phyloP scores from a whole-genome alignment of 1,284 basidiomycete species.

The Marasmius tenuissimus region DNA sequence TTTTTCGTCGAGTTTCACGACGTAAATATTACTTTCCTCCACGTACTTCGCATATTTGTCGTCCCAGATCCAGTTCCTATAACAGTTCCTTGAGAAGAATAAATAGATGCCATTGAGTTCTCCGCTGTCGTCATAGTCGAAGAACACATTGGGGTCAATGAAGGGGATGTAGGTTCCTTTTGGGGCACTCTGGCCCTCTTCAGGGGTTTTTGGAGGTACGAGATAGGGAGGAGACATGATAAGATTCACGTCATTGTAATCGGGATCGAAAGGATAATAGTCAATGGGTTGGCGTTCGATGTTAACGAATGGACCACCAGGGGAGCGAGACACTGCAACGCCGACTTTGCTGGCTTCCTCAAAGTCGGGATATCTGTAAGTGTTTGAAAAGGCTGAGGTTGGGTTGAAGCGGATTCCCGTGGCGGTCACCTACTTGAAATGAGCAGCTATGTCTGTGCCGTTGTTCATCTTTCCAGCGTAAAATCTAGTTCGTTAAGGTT shows the following conservation, averaged over 20 bases:
- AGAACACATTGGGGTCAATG: constrained; percentile 7
- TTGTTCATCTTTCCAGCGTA: constrained; percentile 5
- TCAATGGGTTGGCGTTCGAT: constrained; percentile 6
- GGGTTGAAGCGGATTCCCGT: background rate
- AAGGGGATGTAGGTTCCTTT: constrained; percentile 5
- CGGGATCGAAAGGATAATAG: constrained; percentile 9
- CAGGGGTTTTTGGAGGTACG: constrained; percentile 1
- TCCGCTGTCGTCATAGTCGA: background rate
- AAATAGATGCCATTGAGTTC: background rate
- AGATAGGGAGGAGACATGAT: constrained; percentile 6
- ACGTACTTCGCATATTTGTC: constrained; percentile 5
- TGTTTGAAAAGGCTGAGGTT: background rate
- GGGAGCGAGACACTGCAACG: constrained; percentile 6
- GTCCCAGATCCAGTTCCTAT: constrained; percentile 9
- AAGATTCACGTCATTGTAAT: constrained; percentile 7
- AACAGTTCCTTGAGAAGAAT: constrained; percentile 7
- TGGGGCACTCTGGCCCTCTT: constrained; percentile 3
- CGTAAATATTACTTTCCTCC: constrained; percentile 9
- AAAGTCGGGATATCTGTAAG: constrained; percentile 6
- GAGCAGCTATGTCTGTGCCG: background rate
- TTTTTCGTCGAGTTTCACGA: constrained; percentile 2
- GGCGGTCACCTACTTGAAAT: constrained; percentile 2
- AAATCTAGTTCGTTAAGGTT: background rate
- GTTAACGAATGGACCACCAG: constrained; percentile 7
- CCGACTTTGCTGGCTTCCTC: constrained; percentile 10